Base-by-base conservation (phyloP, 306 rosid genomes). In the Styphnolobium japonicum region DNA sequence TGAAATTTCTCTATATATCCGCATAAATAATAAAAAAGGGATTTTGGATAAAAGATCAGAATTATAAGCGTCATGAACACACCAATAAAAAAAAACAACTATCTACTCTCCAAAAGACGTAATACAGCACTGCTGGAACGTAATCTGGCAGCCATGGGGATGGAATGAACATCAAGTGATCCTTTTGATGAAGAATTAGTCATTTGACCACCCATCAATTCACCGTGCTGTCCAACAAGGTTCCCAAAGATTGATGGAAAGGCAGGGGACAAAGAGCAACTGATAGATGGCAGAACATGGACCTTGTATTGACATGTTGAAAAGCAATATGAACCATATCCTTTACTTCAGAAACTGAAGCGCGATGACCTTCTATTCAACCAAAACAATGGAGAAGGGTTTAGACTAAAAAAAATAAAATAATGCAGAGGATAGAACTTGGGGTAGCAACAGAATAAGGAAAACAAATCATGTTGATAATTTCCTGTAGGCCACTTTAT, bases 111-210 rank as follows among this genome's bases (percentile, higher is more conserved):
- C 83, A 92, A 39, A 80, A 84, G 77, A 36, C 97, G 98, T 68
- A 92, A 87, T 70, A 91, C 48, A 2, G 87, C 89, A 27, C 82
- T 88, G 88, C 89, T 92, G 68, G 97, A 92, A 56, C 97, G 93
- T 67, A 94, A 83, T 75, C 98, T 85, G 83, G 97, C 95, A 0
- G 92, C 94, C 87, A 94, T 85, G 51, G 98, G 98, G 37, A 92
- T 85, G 77, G 92, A 92, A 73, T 92, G 88, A 64, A 94, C 88
- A n/a, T 92, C 97, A 67, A 92, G 89, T 27, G 97, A 88, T 73
- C 98, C 96, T 82, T 87, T 92, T 8, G 84, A 43, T n/a, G 85
- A 67, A 62, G 90, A 81, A 67, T 67, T 78, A 51, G 69, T 43
- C 43, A 80, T 66, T 31, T 85, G 91, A 62, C 73, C 84, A 5